These are phyloP conservation scores for Xylona heveae DNA, from an alignment of 495 filamentous ascomycete species.

Conservation along the genomic window DNA sequence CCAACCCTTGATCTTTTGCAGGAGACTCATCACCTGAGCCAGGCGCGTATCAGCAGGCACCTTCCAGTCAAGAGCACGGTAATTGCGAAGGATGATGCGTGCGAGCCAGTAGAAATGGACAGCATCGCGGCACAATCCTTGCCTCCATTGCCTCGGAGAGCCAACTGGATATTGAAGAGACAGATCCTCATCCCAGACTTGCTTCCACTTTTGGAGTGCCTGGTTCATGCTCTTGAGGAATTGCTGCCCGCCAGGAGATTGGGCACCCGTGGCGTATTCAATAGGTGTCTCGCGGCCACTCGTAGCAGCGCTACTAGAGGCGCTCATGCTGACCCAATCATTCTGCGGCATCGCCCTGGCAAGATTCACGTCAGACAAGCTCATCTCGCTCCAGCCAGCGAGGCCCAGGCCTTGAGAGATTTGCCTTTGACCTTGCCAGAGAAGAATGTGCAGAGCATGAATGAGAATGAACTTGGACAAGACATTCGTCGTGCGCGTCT, in stretches of 20 bases:
- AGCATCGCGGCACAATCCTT: conserved; percentile 42
- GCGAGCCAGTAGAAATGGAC: conserved; percentile 46
- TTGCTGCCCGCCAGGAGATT: conserved; percentile 14
- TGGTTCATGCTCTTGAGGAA: conserved; percentile 18
- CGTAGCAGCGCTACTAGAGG: conserved; percentile 14
- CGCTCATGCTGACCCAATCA: conserved; percentile 22
- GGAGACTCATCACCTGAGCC: conserved; percentile 29
- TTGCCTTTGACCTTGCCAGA: conserved; percentile 19
- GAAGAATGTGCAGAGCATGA: conserved; percentile 34
- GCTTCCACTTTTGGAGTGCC: conserved; percentile 42
- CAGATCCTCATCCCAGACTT: conserved; percentile 42
- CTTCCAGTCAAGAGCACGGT: conserved; percentile 21
- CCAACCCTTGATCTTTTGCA: conserved; percentile 33
- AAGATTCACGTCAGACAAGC: conserved; percentile 15
- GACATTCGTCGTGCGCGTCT: conserved; percentile 34
- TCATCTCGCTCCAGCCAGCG: conserved; percentile 13
- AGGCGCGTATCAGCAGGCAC: conserved; percentile 32
- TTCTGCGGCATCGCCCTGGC: conserved; percentile 24
- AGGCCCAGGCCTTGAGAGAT: conserved; percentile 3
- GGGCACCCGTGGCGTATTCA: too few species aligned
- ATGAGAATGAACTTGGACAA: conserved; percentile 51
- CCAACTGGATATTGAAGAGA: conserved; percentile 32
- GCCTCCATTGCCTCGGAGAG: conserved; percentile 20
- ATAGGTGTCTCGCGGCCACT: conserved; percentile 31
- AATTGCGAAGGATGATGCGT: conserved; percentile 25